A percentile compares a stretch with the other conserved stretches of the same genome.
Conservation (phyloP, 2,329 filamentous ascomycete species). For the Trichophyton simii region DNA sequence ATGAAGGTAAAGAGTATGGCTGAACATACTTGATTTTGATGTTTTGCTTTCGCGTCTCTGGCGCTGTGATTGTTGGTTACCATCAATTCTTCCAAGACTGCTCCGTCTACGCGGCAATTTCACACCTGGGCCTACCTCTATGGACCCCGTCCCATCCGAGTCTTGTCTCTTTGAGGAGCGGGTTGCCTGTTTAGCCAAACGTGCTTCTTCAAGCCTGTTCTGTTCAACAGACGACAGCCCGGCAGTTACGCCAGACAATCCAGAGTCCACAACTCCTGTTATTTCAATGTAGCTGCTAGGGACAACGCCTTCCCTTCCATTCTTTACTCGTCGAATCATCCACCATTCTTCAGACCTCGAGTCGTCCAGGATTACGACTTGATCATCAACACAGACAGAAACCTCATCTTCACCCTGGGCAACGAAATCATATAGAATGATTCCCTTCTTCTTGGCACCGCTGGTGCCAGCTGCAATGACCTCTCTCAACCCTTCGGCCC, state of each 20-base stretch:
- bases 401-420: constrained; percentile 95
- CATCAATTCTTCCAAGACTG: constrained; percentile 54
- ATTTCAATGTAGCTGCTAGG: constrained; percentile 93
- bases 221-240: constrained; percentile 63
- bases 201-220: constrained; percentile 64
- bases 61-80: constrained; percentile 62
- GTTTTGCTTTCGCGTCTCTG: constrained; percentile 56
- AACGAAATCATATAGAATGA: constrained; percentile 89
- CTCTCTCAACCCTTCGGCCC: constrained; percentile 69
- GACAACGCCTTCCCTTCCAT: constrained; percentile 88
- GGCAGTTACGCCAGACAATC: constrained; percentile 45
- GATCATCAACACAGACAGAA: constrained; percentile 76
- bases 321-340: constrained; percentile 83
- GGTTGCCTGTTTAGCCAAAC: constrained; percentile 67
- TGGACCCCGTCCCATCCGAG: constrained; percentile 39
- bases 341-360: constrained; percentile 95
- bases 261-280: constrained; percentile 50
- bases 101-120: constrained; percentile 65
- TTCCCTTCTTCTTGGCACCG: constrained; percentile 63
- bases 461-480: constrained; percentile 70
- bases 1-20: background rate
- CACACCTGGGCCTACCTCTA: constrained; percentile 67
- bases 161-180: constrained; percentile 47
- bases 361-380: constrained; percentile 82
- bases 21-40: constrained; percentile 60